Conservation (phyloP, 2,329 filamentous ascomycete species). For the Blumeriella jaapii region DNA sequence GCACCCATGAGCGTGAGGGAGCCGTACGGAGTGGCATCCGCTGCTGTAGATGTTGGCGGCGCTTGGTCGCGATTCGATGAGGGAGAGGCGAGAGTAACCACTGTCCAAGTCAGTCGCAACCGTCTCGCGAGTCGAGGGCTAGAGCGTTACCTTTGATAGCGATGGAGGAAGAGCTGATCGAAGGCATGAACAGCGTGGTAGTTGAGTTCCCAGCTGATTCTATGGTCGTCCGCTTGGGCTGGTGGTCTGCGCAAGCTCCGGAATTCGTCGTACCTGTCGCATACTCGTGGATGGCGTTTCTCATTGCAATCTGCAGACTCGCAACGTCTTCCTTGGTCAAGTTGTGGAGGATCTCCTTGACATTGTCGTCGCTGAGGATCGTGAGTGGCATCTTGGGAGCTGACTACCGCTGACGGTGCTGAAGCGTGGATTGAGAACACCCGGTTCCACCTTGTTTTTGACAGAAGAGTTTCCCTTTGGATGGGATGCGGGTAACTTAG, state of each 20-base stretch:
- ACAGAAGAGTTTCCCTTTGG: no score
- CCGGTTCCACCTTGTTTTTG: no score
- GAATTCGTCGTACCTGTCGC: conserved; percentile 40
- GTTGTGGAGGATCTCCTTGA: conserved; percentile 41
- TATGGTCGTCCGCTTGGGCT: conserved; percentile 41
- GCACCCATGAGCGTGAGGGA: conserved; percentile 58
- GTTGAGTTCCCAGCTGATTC: conserved; percentile 41
- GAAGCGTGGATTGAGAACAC: no score
- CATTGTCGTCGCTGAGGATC: conserved; percentile 45
- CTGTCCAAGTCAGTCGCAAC: conserved; percentile 28
- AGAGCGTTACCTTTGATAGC: conserved; percentile 51
- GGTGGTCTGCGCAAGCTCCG: conserved; percentile 35
- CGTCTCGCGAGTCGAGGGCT: background rate
- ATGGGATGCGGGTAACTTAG: no score
- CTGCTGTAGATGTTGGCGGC: conserved; percentile 29
- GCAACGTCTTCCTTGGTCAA: conserved; percentile 42
- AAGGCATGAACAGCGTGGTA: conserved; percentile 61
- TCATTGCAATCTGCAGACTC: conserved; percentile 37
- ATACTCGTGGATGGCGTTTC: conserved; percentile 47
- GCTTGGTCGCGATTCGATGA: conserved; percentile 21
- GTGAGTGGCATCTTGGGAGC: conserved; percentile 46
- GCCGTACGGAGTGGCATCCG: conserved; percentile 40
- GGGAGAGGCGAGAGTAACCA: conserved; percentile 48
- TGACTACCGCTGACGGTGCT: no score
- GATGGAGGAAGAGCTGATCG: conserved; percentile 49